Conservation (phyloP, 192 early-diverging fungal genomes). For the Pecoramyces ruminantium region DNA sequence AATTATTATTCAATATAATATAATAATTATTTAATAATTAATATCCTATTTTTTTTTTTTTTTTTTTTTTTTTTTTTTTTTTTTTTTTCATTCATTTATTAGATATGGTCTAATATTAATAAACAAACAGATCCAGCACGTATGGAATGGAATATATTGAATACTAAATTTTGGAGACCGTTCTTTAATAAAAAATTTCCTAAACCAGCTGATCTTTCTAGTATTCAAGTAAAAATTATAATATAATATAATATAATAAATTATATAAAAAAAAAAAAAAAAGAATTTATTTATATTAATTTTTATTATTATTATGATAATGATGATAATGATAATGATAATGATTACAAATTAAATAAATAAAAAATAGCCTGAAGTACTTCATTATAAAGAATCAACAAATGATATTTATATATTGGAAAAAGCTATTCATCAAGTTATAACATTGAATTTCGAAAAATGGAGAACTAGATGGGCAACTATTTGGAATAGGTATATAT, state of each 20-base stretch:
- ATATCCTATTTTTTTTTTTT: too few relatives aligned
- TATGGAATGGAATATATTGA: slow-evolving; percentile 16
- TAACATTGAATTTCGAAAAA: slow-evolving; percentile 21
- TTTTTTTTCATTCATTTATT: too few relatives aligned
- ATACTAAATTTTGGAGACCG: slow-evolving; percentile 12
- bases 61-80: too few relatives aligned
- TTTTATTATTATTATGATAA: too few relatives aligned
- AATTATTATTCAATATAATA: too few relatives aligned
- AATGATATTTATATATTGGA: slow-evolving; percentile 18
- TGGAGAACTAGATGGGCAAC: slow-evolving; percentile 24
- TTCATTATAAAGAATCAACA: slow-evolving; percentile 12
- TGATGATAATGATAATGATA: too few relatives aligned
- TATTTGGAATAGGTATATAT: slow-evolving; percentile 33
- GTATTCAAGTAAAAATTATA: slow-evolving; percentile 18
- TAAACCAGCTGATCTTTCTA: not conserved
- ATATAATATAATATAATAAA: too few relatives aligned
- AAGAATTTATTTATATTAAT: too few relatives aligned
- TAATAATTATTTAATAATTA: too few relatives aligned
- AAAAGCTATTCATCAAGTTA: slow-evolving; percentile 12
- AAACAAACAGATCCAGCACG: slow-evolving; percentile 10
- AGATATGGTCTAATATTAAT: slow-evolving; percentile 37
- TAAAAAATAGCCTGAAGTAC: slow-evolving; percentile 4
- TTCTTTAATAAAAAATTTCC: slow-evolving; percentile 9
- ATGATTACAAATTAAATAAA: too few relatives aligned
- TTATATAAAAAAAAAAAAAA: too few relatives aligned